Evolutionary conservation across 805 yeast species (phyloP), one percentile per base, ranked within the genome.

Genomic region (Metschnikowia drakensbergensis): DNA sequence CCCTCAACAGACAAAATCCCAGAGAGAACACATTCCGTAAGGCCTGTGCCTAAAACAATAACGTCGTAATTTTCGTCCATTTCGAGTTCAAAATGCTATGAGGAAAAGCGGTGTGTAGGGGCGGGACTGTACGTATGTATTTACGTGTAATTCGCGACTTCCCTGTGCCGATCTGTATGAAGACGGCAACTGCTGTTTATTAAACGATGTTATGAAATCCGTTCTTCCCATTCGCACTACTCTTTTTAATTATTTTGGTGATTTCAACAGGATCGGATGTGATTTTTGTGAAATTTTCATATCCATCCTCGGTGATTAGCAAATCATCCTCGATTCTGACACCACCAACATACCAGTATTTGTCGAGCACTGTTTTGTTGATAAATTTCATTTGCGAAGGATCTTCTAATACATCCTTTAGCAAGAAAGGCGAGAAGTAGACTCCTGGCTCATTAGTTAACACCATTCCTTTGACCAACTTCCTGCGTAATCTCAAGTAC

Each of bases 31-130:
- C 99, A 94, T 68, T 94, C 99, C 40, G 97, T 92, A 55, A 94
- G 79, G n/a, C 99, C 99, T 51, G 81, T 77, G 63, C 98, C 99
- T 51, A 92, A 78, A 27, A 92, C 97, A 58, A 94, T 92, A 52
- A 92, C 97, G 74, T 94, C 99, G 81, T 91, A 94, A 56, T 88
- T 82, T 69, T 91, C 97, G 71, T 94, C 98, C 96, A 94, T 89
- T 32, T 43, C 22, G 29, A 11, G 37, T 42, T 26, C 7, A 7
- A 25, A 3, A 39, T 30, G 42, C 28, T 30, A 26, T 44, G 23
- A 35, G 37, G 34, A 32, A 42, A 42, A 42, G 28, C 30, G 26
- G 30, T 32, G n/a, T 33, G 7, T 26, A 25, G 37, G 45, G 31
- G 45, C 30, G 45, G 17, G 38, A 33, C 38, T 33, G 29, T 42